Percentiles rank a stretch among this genome's conserved stretches.
Evolutionary conservation across 495 filamentous ascomycete genomes (phyloP).

Genomic region (Hypoxylon trugodes): DNA sequence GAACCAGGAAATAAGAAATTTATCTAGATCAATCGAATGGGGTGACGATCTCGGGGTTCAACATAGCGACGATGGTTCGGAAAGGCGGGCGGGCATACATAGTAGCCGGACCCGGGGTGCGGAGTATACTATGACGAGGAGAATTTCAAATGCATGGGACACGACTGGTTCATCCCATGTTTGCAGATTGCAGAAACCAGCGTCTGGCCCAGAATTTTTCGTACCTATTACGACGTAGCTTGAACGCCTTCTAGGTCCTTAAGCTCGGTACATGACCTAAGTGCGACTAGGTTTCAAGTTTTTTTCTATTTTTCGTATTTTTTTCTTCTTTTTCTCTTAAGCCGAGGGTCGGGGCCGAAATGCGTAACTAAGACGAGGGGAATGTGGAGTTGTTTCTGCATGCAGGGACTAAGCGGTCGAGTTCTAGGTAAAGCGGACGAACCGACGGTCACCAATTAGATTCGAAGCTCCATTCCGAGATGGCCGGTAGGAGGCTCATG

Average conservation of each 20-base stretch:
- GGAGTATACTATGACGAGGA: conserved; percentile 8
- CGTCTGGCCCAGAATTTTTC: not conserved
- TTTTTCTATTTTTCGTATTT: too few relatives aligned
- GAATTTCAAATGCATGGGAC: conserved; percentile 33
- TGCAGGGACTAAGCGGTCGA: not conserved
- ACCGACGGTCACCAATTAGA: conserved; percentile 1
- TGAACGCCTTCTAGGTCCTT: not conserved
- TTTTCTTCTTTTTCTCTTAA: too few relatives aligned
- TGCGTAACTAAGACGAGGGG: conserved; percentile 5
- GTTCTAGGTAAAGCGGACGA: not conserved
- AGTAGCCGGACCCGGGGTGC: conserved; percentile 20
- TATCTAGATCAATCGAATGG: conserved; percentile 5
- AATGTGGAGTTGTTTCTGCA: conserved; percentile 26
- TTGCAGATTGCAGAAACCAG: not conserved
- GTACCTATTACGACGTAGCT: conserved; percentile 22
- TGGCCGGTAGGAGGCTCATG: not conserved
- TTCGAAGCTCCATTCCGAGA: not conserved
- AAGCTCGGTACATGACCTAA: not conserved
- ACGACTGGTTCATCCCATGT: conserved; percentile 25
- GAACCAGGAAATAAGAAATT: not conserved
- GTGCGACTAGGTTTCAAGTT: not conserved
- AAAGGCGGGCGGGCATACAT: conserved; percentile 18
- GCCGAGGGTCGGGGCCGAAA: conserved; percentile 17
- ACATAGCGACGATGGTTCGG: conserved; percentile 23
- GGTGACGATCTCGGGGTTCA: conserved; percentile 24